phyloP scores from a whole-genome alignment of 2,329 filamentous ascomycete species.

The Waltergamsia citrina region DNA sequence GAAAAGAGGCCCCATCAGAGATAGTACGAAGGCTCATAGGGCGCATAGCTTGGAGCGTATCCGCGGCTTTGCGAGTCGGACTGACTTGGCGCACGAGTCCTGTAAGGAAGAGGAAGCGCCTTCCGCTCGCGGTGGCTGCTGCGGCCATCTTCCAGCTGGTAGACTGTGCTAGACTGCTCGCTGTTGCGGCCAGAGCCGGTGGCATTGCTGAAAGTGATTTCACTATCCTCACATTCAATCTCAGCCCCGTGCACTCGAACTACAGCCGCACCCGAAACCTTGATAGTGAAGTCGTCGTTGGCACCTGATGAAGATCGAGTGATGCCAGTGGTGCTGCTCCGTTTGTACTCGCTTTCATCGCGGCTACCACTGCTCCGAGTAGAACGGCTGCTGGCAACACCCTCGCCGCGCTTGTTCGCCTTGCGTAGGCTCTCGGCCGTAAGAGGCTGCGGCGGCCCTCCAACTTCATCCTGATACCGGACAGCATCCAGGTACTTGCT shows the following conservation, averaged over 20 bases:
- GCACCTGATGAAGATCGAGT: slow-evolving; percentile 41
- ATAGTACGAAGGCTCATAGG: slow-evolving; percentile 10
- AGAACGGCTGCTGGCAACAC: slow-evolving; percentile 40
- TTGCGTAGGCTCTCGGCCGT: slow-evolving; percentile 47
- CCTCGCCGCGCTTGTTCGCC: slow-evolving; percentile 32
- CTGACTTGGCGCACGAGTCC: slow-evolving; percentile 38
- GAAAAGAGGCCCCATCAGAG: slow-evolving; percentile 7
- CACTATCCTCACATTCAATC: slow-evolving; percentile 52
- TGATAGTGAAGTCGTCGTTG: slow-evolving; percentile 53
- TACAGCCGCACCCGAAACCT: slow-evolving; percentile 44
- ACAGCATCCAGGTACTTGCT: slow-evolving; percentile 26
- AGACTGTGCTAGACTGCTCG: slow-evolving; percentile 40
- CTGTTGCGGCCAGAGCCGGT: slow-evolving; percentile 26
- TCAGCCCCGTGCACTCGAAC: slow-evolving; percentile 47
- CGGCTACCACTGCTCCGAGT: slow-evolving; percentile 50
- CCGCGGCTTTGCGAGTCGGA: slow-evolving; percentile 31
- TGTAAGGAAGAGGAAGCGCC: slow-evolving; percentile 31
- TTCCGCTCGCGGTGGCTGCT: slow-evolving; percentile 31
- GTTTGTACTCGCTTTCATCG: slow-evolving; percentile 54
- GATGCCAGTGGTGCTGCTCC: slow-evolving; percentile 51
- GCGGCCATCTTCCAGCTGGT: slow-evolving; percentile 37
- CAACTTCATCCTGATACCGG: slow-evolving; percentile 28
- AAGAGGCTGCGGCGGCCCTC: slow-evolving; percentile 29
- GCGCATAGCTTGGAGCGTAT: slow-evolving; percentile 18
- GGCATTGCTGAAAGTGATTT: slow-evolving; percentile 43